Base-by-base conservation (phyloP, 2,329 filamentous ascomycete genomes). In the Xylariaceae sp. region DNA sequence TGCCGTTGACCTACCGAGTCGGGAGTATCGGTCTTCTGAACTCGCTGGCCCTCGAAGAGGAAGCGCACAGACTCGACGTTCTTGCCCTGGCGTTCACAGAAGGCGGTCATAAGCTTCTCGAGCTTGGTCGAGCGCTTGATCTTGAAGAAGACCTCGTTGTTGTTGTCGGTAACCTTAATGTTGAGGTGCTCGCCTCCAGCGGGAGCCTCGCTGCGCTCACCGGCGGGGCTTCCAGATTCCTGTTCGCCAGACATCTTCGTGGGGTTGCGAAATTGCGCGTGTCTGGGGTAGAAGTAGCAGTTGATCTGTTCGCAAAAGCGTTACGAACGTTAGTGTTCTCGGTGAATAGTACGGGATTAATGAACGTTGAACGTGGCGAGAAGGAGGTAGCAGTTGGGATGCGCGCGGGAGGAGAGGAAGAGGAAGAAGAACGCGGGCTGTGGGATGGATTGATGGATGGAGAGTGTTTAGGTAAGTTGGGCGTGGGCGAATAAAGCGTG, bases 131-230 rank as follows among this genome's bases (percentile, higher is more conserved):
- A 92, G 44, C 92, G 86, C 87, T 99, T 99, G 80, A 99, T 99
- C 82, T 99, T 99, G 82, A 99, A 99, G 76, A 97, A 99, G 69
- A 99, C 93, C 74, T 99, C 94, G 74, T 99, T 99, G 80, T 97
- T 97, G 79, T 96, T 97, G 70, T 99, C 94, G 0, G 94, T 97
- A 11, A 99, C 94, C 75, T 99, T 99, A 79, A 99, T 97, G 78
- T 99, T 99, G 4, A 99, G 81, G 76, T 99, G 94, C 77, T 97
- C 79, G 58, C 79, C 77, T 23, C 79, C 77, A 55, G 76, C 71
- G 35, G 77, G 74, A 30, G 74, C 74, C 56, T 77, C 72, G 54
- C 67, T 69, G 57, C 74, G 74, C 63, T 74, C 73, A 48, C 74
- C 74, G 56, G 71, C 69, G 57, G 78, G 78, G 68, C 76, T 75